Conservation (phyloP, 805 yeast genomes). For the Candida tallmaniae region DNA sequence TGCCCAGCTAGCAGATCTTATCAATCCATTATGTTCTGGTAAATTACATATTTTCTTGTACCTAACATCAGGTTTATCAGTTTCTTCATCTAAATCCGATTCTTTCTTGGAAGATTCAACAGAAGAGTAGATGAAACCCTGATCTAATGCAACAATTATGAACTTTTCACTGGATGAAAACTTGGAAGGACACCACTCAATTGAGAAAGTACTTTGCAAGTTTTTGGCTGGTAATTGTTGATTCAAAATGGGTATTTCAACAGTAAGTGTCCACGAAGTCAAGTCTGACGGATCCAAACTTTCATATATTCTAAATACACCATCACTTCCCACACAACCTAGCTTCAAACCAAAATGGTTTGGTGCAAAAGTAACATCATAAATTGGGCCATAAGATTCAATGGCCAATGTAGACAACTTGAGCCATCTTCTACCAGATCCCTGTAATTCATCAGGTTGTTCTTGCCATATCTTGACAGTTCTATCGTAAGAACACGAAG, state of each 20-base stretch:
- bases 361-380: slow-evolving; percentile 88
- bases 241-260: slow-evolving; percentile 63
- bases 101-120: slow-evolving; percentile 5
- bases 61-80: slow-evolving; percentile 12
- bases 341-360: slow-evolving; percentile 73
- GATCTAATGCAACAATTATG: slow-evolving; percentile 81
- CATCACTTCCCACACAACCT: slow-evolving; percentile 88
- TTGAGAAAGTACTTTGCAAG: slow-evolving; percentile 77
- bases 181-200: slow-evolving; percentile 89
- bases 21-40: slow-evolving; percentile 82
- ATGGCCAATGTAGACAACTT: slow-evolving; percentile 65
- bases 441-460: slow-evolving; percentile 66
- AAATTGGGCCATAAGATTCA: slow-evolving; percentile 84
- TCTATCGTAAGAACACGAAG: slow-evolving; percentile 86
- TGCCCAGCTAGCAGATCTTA: slow-evolving; percentile 92
- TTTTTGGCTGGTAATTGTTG: slow-evolving; percentile 70
- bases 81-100: slow-evolving; percentile 6
- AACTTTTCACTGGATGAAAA: slow-evolving; percentile 70
- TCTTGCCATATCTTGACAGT: slow-evolving; percentile 92
- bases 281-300: slow-evolving; percentile 87
- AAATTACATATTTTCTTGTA: slow-evolving; percentile 56
- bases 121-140: slow-evolving; percentile 66
- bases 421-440: slow-evolving; percentile 83
- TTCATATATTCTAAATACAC: slow-evolving; percentile 78
- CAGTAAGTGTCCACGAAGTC: slow-evolving; percentile 71